phyloP scores from a whole-genome alignment of 2,329 filamentous ascomycete genomes.

The Venturia asperata region DNA sequence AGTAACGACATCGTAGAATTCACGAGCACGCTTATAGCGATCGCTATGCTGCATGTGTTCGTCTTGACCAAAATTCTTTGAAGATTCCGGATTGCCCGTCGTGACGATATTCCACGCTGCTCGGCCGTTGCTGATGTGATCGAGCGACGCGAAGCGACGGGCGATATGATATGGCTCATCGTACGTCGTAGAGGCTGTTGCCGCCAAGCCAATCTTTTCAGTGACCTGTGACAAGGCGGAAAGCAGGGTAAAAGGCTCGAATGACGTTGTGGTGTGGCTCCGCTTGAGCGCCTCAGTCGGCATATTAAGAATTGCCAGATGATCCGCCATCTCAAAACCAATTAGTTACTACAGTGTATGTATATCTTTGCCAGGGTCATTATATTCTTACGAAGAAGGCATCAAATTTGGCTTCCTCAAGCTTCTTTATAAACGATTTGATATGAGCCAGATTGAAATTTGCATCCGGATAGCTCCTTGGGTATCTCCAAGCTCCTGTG shows the following conservation, averaged over 20 bases:
- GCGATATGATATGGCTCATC: slow-evolving; percentile 50
- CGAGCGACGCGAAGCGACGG: slow-evolving; percentile 47
- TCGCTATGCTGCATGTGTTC: slow-evolving; percentile 45
- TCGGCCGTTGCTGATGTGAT: slow-evolving; percentile 46
- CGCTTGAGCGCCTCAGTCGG: slow-evolving; percentile 50
- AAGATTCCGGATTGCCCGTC: slow-evolving; percentile 46
- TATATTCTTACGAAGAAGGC: slow-evolving; percentile 39
- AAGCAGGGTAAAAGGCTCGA: slow-evolving; percentile 49
- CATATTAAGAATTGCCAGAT: slow-evolving; percentile 50
- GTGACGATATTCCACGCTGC: slow-evolving; percentile 51
- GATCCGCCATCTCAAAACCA: slow-evolving; percentile 41
- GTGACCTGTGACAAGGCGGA: slow-evolving; percentile 45
- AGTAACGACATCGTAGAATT: slow-evolving; percentile 49
- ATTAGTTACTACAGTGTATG: too few species aligned
- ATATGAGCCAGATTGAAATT: slow-evolving; percentile 52
- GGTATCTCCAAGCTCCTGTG: slow-evolving; percentile 52
- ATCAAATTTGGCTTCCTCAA: slow-evolving; percentile 49
- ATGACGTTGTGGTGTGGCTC: slow-evolving; percentile 52
- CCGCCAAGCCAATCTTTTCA: slow-evolving; percentile 45
- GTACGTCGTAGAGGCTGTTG: slow-evolving; percentile 50
- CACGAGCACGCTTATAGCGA: slow-evolving; percentile 45
- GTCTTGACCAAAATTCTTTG: slow-evolving; percentile 47
- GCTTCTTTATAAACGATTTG: slow-evolving; percentile 47
- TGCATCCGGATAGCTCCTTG: slow-evolving; percentile 48
- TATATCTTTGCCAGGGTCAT: too few species aligned